phyloP scores from a whole-genome alignment of 331 rosid genomes.

The Cydonia oblonga region DNA sequence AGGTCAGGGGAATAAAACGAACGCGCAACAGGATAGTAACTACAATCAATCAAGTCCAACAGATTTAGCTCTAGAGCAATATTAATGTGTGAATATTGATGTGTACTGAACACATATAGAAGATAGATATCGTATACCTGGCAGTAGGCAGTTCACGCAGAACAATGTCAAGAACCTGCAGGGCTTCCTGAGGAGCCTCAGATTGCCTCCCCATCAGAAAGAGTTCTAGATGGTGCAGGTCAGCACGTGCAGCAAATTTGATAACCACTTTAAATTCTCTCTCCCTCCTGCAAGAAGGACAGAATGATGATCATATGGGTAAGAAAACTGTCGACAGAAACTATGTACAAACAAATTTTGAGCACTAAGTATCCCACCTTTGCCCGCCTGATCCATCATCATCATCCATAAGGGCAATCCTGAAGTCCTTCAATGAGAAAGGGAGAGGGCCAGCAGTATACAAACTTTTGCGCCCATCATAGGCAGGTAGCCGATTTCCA shows the following conservation, averaged over 20 bases:
- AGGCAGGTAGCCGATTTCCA: conserved; percentile 82
- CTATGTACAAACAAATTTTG: neutral
- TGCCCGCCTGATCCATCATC: conserved; percentile 88
- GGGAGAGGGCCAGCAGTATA: conserved; percentile 95
- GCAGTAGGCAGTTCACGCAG: conserved; percentile 78
- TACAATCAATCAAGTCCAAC: conserved; percentile 5
- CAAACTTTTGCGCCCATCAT: conserved; percentile 92
- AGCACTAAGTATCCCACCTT: conserved; percentile 28
- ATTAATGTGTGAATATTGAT: neutral
- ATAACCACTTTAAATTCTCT: conserved; percentile 74
- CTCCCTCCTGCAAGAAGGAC: conserved; percentile 49
- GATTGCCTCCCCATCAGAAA: conserved; percentile 80
- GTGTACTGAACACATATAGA: neutral
- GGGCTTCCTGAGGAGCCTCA: conserved; percentile 97
- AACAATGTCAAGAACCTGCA: conserved; percentile 90
- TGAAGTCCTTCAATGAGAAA: conserved; percentile 53
- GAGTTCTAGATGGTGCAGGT: conserved; percentile 86
- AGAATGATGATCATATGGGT: neutral
- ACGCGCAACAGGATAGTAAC: conserved; percentile 82
- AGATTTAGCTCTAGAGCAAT: neutral
- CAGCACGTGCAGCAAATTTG: conserved; percentile 81
- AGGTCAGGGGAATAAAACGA: conserved; percentile 84
- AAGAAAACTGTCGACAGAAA: neutral
- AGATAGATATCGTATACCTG: conserved; percentile 26
- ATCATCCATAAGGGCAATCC: conserved; percentile 57